Percentiles rank a stretch among this genome's conserved stretches.
Evolutionary conservation across 345 rosid genomes (phyloP).

Genomic region (Clarkia xantiana): DNA sequence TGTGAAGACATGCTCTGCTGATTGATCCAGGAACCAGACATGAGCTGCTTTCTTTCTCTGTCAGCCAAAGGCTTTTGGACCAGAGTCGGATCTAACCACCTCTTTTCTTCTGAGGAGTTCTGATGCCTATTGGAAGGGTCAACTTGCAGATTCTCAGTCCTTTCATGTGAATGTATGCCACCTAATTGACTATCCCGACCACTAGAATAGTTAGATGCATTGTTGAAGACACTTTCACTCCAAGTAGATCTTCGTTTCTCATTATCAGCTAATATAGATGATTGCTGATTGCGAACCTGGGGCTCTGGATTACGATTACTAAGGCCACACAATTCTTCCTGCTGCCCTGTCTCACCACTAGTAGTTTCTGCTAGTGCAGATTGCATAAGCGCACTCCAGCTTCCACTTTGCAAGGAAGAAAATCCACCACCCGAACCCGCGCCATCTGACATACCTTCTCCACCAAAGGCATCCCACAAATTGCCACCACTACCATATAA

Average conservation of each 20-base stretch:
- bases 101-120: constrained; percentile 26
- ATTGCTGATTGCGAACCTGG: constrained; percentile 15
- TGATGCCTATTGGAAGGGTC: constrained; percentile 28
- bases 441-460: constrained; percentile 25
- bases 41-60: constrained; percentile 23
- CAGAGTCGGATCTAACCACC: constrained; percentile 25
- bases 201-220: constrained; percentile 13
- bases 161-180: constrained; percentile 20
- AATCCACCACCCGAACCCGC: constrained; percentile 32
- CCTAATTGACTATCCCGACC: constrained; percentile 19
- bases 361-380: constrained; percentile 94
- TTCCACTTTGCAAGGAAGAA: constrained; percentile 80
- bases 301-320: constrained; percentile 18
- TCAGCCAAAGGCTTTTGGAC: constrained; percentile 32
- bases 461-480: constrained; percentile 73
- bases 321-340: constrained; percentile 50
- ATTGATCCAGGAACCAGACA: constrained; percentile 22
- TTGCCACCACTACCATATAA: constrained; percentile 80
- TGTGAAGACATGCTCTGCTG: constrained; percentile 14
- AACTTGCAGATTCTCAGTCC: constrained; percentile 23
- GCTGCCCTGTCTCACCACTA: constrained; percentile 30
- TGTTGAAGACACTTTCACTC: constrained; percentile 21
- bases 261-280: constrained; percentile 14
- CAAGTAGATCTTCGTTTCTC: constrained; percentile 23
- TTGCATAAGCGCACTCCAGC: constrained; percentile 99